Conservation (phyloP, 768 basidiomycete species). For the Podaxis sp. region DNA sequence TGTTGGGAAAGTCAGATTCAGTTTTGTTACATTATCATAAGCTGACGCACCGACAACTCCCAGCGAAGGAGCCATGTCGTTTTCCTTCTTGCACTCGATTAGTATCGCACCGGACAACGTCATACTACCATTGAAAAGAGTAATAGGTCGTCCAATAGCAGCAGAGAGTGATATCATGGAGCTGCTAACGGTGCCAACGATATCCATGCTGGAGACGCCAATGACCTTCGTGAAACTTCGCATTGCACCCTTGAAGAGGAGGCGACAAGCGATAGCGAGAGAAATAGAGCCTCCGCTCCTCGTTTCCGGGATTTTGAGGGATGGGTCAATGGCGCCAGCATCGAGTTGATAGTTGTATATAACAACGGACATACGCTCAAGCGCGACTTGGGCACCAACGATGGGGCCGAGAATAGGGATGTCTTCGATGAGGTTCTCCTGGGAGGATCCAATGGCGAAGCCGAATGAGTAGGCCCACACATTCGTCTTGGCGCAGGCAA, state of each 20-base stretch:
- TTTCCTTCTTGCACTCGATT: background rate
- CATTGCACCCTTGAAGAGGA: background rate
- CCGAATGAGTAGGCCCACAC: background rate
- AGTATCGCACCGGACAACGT: background rate
- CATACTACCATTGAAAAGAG: background rate
- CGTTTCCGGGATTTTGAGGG: background rate
- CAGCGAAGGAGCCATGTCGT: background rate
- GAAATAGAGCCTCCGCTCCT: background rate
- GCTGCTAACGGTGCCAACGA: background rate
- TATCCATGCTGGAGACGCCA: background rate
- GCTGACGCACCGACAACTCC: background rate
- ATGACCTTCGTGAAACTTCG: background rate
- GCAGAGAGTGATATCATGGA: background rate
- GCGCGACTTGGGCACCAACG: background rate
- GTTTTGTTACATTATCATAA: background rate
- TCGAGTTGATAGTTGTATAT: background rate
- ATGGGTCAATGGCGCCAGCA: background rate
- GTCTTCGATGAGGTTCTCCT: background rate
- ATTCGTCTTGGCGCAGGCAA: background rate
- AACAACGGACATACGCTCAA: background rate
- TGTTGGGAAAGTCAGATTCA: background rate
- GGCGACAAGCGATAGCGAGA: background rate
- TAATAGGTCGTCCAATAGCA: background rate
- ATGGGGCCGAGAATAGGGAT: background rate
- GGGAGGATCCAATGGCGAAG: background rate